These are phyloP conservation scores for Gilbertella persicaria DNA, from an alignment of 371 early-diverging fungal genomes.

Conservation along the genomic window DNA sequence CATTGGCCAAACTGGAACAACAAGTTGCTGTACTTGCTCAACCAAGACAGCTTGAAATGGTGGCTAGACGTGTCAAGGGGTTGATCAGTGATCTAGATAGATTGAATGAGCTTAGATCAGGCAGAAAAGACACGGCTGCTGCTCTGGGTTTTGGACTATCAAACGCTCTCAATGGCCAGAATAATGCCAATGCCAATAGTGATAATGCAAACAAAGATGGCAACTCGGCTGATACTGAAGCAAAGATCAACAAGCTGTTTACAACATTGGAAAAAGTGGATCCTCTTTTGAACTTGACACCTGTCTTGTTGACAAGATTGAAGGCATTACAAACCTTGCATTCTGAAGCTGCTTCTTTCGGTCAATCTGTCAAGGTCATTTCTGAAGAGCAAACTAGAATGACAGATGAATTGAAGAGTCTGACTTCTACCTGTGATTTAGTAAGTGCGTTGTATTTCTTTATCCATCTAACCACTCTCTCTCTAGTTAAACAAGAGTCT, in stretches of 20 bases:
- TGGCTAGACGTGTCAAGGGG: constrained; percentile 70
- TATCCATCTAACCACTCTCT: not conserved
- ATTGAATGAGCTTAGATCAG: constrained; percentile 67
- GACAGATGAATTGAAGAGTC: constrained; percentile 65
- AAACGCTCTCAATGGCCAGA: constrained; percentile 5
- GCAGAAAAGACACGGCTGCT: constrained; percentile 48
- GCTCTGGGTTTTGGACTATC: constrained; percentile 25
- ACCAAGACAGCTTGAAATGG: constrained; percentile 77
- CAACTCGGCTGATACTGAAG: constrained; percentile 22
- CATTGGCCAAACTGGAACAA: constrained; percentile 77
- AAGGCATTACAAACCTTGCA: constrained; percentile 81
- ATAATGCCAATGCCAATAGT: constrained; percentile 1
- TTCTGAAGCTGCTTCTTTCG: constrained; percentile 78
- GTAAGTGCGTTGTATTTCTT: constrained; percentile 22
- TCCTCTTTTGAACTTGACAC: constrained; percentile 76
- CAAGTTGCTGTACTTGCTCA: constrained; percentile 78
- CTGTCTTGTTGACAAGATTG: constrained; percentile 79
- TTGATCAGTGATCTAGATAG: constrained; percentile 76
- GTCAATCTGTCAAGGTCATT: constrained; percentile 73
- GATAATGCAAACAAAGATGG: constrained; percentile 19
- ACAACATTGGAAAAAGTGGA: constrained; percentile 74
- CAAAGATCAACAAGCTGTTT: constrained; percentile 73
- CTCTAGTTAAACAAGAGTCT: constrained; percentile 64
- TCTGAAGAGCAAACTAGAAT: constrained; percentile 74
- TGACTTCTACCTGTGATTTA: constrained; percentile 59